phyloP scores from a whole-genome alignment of 139 green algal genomes.

The Yamagishiella unicocca region DNA sequence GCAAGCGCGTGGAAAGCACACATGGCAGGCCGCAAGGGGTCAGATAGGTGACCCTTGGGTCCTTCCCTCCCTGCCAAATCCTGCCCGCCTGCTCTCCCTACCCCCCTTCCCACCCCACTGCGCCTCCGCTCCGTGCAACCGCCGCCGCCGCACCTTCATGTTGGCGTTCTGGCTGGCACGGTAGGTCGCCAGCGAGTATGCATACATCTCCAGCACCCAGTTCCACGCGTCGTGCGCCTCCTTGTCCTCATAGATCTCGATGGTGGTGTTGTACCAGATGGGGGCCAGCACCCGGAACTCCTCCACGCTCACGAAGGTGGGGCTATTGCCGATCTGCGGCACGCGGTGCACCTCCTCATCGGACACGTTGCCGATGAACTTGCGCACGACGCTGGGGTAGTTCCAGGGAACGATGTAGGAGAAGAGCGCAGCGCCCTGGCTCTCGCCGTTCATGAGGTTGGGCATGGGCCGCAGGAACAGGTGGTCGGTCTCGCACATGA shows the following conservation, averaged over 20 bases:
- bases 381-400: constrained; percentile 47
- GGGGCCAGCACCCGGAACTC: constrained; percentile 56
- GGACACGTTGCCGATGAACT: constrained; percentile 54
- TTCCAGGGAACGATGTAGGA: constrained; percentile 54
- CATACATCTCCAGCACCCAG: constrained; percentile 92
- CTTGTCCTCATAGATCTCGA: constrained; percentile 89
- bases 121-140: too few relatives aligned
- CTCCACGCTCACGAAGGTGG: constrained; percentile 79
- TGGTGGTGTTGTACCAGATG: constrained; percentile 90
- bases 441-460: constrained; percentile 90
- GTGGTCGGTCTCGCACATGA: constrained; percentile 98
- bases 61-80: background rate
- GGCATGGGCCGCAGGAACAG: constrained; percentile 93
- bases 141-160: constrained; percentile 21
- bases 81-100: background rate
- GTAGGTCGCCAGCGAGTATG: constrained; percentile 57
- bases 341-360: constrained; percentile 50
- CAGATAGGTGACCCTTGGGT: too few relatives aligned
- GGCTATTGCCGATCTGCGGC: constrained; percentile 88
- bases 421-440: constrained; percentile 48
- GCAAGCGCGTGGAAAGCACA: background rate
- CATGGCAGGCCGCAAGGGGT: too few relatives aligned
- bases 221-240: constrained; percentile 69
- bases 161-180: constrained; percentile 30
- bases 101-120: background rate